Evolutionary conservation across 129 eudicot species (phyloP).

Genomic region (Escallonia herrerae): DNA sequence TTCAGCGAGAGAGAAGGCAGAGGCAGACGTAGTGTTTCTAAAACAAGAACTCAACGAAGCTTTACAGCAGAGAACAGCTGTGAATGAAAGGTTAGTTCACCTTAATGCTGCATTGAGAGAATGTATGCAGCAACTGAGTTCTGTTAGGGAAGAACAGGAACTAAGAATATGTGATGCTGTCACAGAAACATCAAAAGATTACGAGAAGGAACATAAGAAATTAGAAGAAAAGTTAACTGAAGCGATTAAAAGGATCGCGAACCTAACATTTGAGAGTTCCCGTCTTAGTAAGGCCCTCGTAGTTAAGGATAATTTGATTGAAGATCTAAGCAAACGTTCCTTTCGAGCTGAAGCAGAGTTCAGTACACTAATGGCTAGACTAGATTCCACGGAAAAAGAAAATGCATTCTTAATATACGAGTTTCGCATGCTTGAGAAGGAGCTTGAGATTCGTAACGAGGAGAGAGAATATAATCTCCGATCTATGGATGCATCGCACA

Average conservation of each 20-base stretch:
- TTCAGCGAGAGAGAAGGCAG: constrained; percentile 52
- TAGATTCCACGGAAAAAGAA: constrained; percentile 73
- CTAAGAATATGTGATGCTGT: constrained; percentile 40
- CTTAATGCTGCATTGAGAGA: constrained; percentile 62
- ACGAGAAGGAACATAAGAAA: constrained; percentile 33
- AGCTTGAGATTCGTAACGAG: constrained; percentile 54
- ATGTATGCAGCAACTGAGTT: constrained; percentile 45
- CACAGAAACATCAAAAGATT: constrained; percentile 27
- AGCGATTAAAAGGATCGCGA: constrained; percentile 37
- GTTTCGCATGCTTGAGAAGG: constrained; percentile 73
- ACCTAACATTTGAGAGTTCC: constrained; percentile 48
- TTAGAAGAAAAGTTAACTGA: constrained; percentile 47
- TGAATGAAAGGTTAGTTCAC: constrained; percentile 45
- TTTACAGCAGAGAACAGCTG: constrained; percentile 35
- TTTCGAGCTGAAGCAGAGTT: constrained; percentile 58
- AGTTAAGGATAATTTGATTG: constrained; percentile 58
- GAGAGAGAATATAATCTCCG: constrained; percentile 41
- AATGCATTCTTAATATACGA: constrained; percentile 74
- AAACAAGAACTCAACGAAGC: constrained; percentile 52
- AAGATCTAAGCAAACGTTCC: constrained; percentile 43
- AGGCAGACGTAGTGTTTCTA: constrained; percentile 32
- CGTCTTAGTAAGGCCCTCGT: constrained; percentile 51
- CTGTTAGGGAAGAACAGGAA: constrained; percentile 51
- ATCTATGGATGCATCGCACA: constrained; percentile 53
- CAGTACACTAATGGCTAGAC: constrained; percentile 49